Conservation (phyloP, 495 filamentous ascomycete genomes). For the Trichodelitschia bisporula region DNA sequence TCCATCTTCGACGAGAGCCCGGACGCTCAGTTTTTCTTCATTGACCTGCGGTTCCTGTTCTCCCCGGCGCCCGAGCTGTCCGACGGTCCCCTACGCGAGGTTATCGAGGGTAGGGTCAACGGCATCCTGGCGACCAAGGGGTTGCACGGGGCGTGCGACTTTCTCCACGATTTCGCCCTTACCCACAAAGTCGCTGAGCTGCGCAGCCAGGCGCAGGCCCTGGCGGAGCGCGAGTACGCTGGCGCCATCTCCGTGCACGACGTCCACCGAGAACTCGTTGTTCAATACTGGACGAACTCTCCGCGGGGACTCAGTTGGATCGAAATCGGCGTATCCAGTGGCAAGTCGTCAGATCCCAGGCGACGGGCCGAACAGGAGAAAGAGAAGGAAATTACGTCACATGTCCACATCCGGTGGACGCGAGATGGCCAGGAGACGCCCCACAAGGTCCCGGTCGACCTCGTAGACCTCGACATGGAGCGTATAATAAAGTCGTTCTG, state of each 20-base stretch:
- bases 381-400: constrained; percentile 15
- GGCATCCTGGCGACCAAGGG: constrained; percentile 35
- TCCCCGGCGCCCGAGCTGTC: constrained; percentile 37
- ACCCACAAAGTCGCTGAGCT: constrained; percentile 72
- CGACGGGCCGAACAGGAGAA: constrained; percentile 13
- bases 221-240: constrained; percentile 45
- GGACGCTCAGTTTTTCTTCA: constrained; percentile 65
- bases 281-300: constrained; percentile 71
- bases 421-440: constrained; percentile 71
- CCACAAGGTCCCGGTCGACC: constrained; percentile 46
- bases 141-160: constrained; percentile 52
- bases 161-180: constrained; percentile 60
- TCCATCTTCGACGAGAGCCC: constrained; percentile 63
- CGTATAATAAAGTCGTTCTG: constrained; percentile 46
- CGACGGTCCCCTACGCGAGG: constrained; percentile 26
- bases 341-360: too few species aligned
- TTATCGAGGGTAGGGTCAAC: constrained; percentile 50
- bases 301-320: constrained; percentile 62
- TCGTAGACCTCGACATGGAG: constrained; percentile 43
- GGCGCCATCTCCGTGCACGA: constrained; percentile 48
- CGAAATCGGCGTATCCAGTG: constrained; percentile 55
- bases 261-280: constrained; percentile 49
- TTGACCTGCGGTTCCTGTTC: constrained; percentile 74
- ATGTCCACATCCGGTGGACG: constrained; percentile 16
- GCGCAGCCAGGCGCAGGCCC: constrained; percentile 43